These are phyloP conservation scores for Raddia distichophylla DNA, from an alignment of 176 grass and related monocot genomes.

Conservation along the genomic window DNA sequence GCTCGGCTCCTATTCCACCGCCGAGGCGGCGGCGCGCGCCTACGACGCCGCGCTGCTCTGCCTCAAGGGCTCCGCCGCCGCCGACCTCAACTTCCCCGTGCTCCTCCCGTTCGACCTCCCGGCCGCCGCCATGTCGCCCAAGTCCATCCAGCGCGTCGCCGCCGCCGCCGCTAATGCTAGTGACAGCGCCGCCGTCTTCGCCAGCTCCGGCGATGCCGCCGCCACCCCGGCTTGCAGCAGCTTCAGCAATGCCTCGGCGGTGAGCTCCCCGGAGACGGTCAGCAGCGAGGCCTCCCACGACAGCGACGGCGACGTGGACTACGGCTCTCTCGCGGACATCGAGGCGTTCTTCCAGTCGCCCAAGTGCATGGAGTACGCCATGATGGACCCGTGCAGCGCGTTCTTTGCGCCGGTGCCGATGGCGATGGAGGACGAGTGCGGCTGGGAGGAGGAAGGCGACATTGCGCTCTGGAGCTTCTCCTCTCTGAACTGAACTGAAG, in stretches of 20 bases:
- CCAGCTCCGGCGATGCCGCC: neutral
- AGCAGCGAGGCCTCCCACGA: slow-evolving; percentile 16
- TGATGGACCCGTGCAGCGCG: slow-evolving; percentile 64
- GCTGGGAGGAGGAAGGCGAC: slow-evolving; percentile 64
- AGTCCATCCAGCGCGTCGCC: slow-evolving; percentile 79
- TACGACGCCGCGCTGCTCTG: slow-evolving; percentile 89
- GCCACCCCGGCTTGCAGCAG: slow-evolving; percentile 10
- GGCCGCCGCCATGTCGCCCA: slow-evolving; percentile 62
- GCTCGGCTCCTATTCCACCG: slow-evolving; percentile 85
- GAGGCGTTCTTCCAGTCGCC: slow-evolving; percentile 85
- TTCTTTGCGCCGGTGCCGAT: slow-evolving; percentile 51
- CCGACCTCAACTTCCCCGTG: slow-evolving; percentile 79
- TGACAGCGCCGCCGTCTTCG: neutral
- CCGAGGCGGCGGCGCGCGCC: slow-evolving; percentile 84
- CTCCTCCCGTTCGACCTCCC: slow-evolving; percentile 51
- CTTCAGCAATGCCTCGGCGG: slow-evolving; percentile 19
- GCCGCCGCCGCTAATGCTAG: slow-evolving; percentile 46
- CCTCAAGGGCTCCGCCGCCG: slow-evolving; percentile 63
- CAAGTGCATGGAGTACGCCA: slow-evolving; percentile 78
- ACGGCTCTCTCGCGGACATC: slow-evolving; percentile 51
- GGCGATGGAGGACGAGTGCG: slow-evolving; percentile 39
- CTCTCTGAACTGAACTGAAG: slow-evolving; percentile 45
- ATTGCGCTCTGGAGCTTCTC: slow-evolving; percentile 87
- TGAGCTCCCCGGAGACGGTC: slow-evolving; percentile 40
- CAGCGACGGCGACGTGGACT: neutral